phyloP scores from a whole-genome alignment of 139 green algal genomes.

The Marvania coccoides region DNA sequence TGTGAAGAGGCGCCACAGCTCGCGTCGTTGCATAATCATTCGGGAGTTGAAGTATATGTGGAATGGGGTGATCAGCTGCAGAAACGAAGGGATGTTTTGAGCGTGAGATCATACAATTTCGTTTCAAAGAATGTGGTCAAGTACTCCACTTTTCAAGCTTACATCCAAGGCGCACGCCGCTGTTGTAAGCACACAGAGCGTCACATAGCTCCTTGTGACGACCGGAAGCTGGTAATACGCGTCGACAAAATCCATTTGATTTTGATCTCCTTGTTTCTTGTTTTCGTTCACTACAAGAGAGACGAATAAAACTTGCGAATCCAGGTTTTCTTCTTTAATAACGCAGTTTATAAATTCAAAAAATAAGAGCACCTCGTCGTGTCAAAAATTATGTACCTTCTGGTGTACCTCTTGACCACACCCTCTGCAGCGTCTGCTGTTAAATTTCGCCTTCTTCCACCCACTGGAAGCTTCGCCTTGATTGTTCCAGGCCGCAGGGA shows the following conservation, averaged over 20 bases:
- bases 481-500: no score
- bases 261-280: neutral
- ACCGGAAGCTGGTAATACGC: constrained; percentile 64
- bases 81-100: neutral
- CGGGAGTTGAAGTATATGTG: constrained; percentile 96
- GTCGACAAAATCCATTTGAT: constrained; percentile 21
- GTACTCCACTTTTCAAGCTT: neutral
- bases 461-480: no score
- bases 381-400: no score
- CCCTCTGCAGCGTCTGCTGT: no score
- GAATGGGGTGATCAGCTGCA: constrained; percentile 88
- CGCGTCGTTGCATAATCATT: constrained; percentile 79
- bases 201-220: constrained; percentile 93
- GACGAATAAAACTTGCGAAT: no score
- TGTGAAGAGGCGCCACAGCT: constrained; percentile 93
- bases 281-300: neutral
- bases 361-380: no score
- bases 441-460: no score
- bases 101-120: neutral
- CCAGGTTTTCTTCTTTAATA: no score
- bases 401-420: no score
- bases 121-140: neutral
- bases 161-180: constrained; percentile 91
- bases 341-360: no score
- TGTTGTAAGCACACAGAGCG: constrained; percentile 88